Evolutionary conservation across 306 rosid species (phyloP).

Genomic region (Prunus persica): DNA sequence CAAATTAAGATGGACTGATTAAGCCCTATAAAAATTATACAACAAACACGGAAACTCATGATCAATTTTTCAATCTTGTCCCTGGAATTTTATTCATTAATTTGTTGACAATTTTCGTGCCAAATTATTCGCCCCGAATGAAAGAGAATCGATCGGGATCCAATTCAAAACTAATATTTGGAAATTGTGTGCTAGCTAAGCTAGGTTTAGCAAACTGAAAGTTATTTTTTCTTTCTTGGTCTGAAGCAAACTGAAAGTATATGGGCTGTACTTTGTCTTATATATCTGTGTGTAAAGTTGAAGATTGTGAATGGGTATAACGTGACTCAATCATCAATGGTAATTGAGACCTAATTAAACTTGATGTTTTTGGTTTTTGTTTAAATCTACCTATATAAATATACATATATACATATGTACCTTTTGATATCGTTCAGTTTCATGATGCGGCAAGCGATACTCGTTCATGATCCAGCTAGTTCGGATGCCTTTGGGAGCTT

Average conservation of each 20-base stretch:
- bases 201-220: not conserved
- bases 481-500: conserved; percentile 94
- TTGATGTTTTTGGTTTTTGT: too few species aligned
- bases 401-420: conserved; percentile 21
- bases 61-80: not conserved
- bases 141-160: not conserved
- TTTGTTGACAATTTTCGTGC: not conserved
- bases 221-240: too few species aligned
- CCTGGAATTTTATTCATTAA: not conserved
- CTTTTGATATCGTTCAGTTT: conserved; percentile 93
- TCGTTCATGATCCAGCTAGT: conserved; percentile 99
- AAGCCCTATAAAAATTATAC: not conserved
- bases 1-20: too few species aligned
- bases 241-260: too few species aligned
- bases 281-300: too few species aligned
- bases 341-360: too few species aligned
- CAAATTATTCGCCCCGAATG: not conserved
- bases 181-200: not conserved
- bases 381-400: not conserved
- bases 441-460: conserved; percentile 94
- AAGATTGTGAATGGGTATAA: too few species aligned
- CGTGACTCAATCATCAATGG: too few species aligned
- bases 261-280: too few species aligned
- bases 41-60: not conserved
- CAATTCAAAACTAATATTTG: not conserved